Conservation (phyloP, 2,329 filamentous ascomycete species). For the Neospermospora avenae region DNA sequence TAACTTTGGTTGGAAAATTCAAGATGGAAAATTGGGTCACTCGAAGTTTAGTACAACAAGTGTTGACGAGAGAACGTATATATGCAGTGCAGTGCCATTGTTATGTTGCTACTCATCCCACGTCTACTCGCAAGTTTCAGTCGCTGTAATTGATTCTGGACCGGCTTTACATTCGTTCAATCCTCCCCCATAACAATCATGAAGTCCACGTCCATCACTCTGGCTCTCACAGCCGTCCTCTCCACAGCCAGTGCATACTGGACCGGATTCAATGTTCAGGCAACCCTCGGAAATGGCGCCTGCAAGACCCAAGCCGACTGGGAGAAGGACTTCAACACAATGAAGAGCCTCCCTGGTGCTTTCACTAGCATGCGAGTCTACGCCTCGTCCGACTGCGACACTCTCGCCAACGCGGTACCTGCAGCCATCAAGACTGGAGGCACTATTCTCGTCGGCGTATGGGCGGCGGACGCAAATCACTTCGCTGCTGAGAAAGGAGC, state of each 20-base stretch:
- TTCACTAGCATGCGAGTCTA: slow-evolving; percentile 62
- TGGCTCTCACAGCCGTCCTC: slow-evolving; percentile 35
- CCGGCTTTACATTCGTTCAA: not conserved
- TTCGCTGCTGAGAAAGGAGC: slow-evolving; percentile 60
- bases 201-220: slow-evolving; percentile 28
- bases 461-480: slow-evolving; percentile 53
- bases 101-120: not conserved
- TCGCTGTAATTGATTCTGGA: not conserved
- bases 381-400: slow-evolving; percentile 51
- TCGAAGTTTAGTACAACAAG: not conserved
- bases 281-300: slow-evolving; percentile 44
- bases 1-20: not conserved
- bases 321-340: slow-evolving; percentile 58
- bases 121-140: not conserved
- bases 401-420: slow-evolving; percentile 46
- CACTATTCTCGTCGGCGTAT: slow-evolving; percentile 61
- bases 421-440: slow-evolving; percentile 61
- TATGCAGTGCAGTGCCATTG: not conserved
- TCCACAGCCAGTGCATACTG: slow-evolving; percentile 37
- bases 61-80: not conserved
- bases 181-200: slow-evolving; percentile 11
- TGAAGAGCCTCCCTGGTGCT: slow-evolving; percentile 45
- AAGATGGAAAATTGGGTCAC: not conserved
- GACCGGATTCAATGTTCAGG: slow-evolving; percentile 42
- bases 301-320: slow-evolving; percentile 69